Evolutionary conservation across 768 basidiomycete species (phyloP).

Genomic region (Boletus rubescentipes): DNA sequence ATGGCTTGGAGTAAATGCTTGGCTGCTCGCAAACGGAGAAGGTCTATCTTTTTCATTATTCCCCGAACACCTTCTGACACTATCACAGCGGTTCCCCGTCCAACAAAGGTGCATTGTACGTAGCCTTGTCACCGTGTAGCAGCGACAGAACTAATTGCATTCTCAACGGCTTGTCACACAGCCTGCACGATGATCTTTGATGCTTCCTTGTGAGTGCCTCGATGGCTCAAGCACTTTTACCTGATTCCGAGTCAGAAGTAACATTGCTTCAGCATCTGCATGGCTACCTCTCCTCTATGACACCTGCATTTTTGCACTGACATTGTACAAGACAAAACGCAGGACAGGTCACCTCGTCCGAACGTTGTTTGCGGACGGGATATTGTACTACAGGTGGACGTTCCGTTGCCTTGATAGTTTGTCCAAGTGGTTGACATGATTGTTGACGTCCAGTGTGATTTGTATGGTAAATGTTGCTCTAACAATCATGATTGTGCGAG

Average conservation of each 20-base stretch:
- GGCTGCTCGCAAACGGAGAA: conserved; percentile 51
- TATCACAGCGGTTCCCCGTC: conserved; percentile 15
- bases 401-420: background rate
- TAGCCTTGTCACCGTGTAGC: background rate
- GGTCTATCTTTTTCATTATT: conserved; percentile 36
- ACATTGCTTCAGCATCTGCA: conserved; percentile 36
- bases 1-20: conserved; percentile 50
- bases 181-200: conserved; percentile 44
- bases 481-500: conserved; percentile 38
- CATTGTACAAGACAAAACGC: conserved; percentile 30
- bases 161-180: conserved; percentile 12
- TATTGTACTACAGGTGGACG: conserved; percentile 36
- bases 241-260: conserved; percentile 12
- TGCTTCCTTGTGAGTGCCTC: conserved; percentile 18
- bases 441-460: conserved; percentile 31
- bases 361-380: conserved; percentile 33
- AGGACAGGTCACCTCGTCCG: conserved; percentile 19
- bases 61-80: background rate
- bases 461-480: conserved; percentile 39
- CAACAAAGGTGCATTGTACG: conserved; percentile 9
- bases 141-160: conserved; percentile 33
- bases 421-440: background rate
- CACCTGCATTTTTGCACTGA: conserved; percentile 35
- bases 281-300: conserved; percentile 44
- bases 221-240: background rate